Percentiles rank a stretch among this genome's conserved stretches.
Evolutionary conservation across 768 basidiomycete genomes (phyloP).

Genomic region (Rhizopogon roseolus): DNA sequence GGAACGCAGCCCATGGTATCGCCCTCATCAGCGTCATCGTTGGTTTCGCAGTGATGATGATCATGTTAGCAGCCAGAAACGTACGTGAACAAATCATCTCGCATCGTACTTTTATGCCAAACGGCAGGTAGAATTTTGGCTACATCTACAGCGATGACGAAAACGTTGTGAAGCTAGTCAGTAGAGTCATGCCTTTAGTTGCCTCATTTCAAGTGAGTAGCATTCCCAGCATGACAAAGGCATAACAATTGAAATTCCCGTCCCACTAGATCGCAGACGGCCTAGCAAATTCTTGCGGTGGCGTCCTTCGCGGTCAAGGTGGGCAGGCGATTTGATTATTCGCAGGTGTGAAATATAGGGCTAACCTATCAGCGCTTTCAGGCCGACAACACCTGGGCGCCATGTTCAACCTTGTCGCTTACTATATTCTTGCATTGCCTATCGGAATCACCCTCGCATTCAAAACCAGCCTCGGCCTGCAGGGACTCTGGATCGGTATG

Average conservation of each 20-base stretch:
- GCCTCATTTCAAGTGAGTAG: constrained; percentile 46
- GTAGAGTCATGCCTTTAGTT: constrained; percentile 46
- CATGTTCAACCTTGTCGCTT: constrained; percentile 65
- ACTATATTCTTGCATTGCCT: constrained; percentile 50
- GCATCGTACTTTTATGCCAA: background rate
- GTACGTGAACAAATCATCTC: constrained; percentile 28
- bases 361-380: constrained; percentile 11
- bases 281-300: constrained; percentile 46
- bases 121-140: constrained; percentile 43
- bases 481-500: constrained; percentile 49
- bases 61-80: constrained; percentile 52
- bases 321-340: background rate
- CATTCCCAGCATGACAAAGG: background rate
- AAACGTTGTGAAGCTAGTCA: constrained; percentile 45
- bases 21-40: constrained; percentile 60
- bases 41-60: constrained; percentile 53
- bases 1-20: constrained; percentile 55
- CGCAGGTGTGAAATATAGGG: too few relatives aligned
- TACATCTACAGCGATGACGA: constrained; percentile 65
- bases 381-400: constrained; percentile 69
- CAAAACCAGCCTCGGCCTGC: constrained; percentile 34
- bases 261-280: constrained; percentile 43
- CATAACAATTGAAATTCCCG: background rate
- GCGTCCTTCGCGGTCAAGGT: constrained; percentile 46
- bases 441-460: constrained; percentile 51